Percentiles rank a stretch among this genome's conserved stretches.
Conservation (phyloP, 1,284 basidiomycete species). For the Leccinum variabile region DNA sequence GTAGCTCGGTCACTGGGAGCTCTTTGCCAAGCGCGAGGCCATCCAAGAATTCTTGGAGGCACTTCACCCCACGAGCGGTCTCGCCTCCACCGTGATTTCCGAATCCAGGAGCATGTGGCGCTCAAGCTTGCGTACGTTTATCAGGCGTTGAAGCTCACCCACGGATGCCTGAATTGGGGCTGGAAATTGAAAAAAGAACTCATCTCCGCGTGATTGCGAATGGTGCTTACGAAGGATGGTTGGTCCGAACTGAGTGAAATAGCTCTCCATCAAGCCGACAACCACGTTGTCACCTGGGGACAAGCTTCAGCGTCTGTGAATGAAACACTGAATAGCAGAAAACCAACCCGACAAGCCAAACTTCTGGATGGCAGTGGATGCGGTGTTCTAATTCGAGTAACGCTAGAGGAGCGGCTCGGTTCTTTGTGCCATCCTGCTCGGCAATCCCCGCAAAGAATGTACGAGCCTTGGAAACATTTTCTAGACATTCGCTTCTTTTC, state of each 20-base stretch:
- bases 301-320: slow-evolving; percentile 11
- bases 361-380: slow-evolving; percentile 31
- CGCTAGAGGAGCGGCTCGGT: slow-evolving; percentile 71
- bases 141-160: slow-evolving; percentile 53
- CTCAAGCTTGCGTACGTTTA: slow-evolving; percentile 72
- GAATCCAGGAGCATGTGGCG: slow-evolving; percentile 54
- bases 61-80: slow-evolving; percentile 48
- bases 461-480: slow-evolving; percentile 45
- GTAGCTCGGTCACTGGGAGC: slow-evolving; percentile 76
- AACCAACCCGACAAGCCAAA: slow-evolving; percentile 48
- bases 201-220: slow-evolving; percentile 12
- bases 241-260: slow-evolving; percentile 70
- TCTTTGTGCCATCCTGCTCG: slow-evolving; percentile 62
- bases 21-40: slow-evolving; percentile 64
- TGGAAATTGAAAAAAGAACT: slow-evolving; percentile 16
- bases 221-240: slow-evolving; percentile 48
- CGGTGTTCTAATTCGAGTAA: slow-evolving; percentile 71
- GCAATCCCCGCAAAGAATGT: slow-evolving; percentile 57
- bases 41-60: slow-evolving; percentile 60
- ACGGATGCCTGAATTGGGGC: slow-evolving; percentile 42
- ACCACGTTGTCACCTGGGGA: slow-evolving; percentile 45
- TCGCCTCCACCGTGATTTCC: slow-evolving; percentile 60
- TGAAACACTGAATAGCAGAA: slow-evolving; percentile 22
- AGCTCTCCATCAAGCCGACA: slow-evolving; percentile 54
- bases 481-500: slow-evolving; percentile 33